phyloP scores from a whole-genome alignment of 2,329 filamentous ascomycete species.

The Herpotrichia juniperi region DNA sequence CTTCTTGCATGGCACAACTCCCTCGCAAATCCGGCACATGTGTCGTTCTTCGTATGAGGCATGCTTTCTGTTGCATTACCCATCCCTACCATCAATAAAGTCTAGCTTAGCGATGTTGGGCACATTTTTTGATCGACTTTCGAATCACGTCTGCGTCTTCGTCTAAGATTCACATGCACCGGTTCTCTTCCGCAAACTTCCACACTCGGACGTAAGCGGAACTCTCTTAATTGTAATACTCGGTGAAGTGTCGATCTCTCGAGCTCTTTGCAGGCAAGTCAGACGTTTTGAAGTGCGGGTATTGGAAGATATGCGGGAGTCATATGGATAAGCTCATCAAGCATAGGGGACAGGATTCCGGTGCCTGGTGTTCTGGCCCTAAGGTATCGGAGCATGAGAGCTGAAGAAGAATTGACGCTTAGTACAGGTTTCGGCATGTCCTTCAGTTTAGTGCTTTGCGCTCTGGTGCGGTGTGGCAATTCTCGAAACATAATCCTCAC shows the following conservation, averaged over 20 bases:
- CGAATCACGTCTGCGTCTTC: constrained; percentile 9
- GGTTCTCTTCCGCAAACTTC: constrained; percentile 7
- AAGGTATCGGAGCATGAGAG: constrained; percentile 3
- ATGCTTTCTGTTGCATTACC: neutral
- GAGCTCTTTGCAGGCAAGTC: constrained; percentile 11
- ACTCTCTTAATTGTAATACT: too few relatives aligned
- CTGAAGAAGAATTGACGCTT: constrained; percentile 1
- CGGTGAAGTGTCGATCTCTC: constrained; percentile 9
- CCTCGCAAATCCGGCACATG: constrained; percentile 3
- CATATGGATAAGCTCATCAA: constrained; percentile 5
- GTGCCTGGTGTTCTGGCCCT: neutral
- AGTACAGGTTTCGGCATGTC: neutral
- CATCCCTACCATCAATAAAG: neutral
- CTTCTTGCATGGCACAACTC: neutral
- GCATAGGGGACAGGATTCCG: neutral
- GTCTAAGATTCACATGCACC: constrained; percentile 3
- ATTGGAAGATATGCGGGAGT: constrained; percentile 5
- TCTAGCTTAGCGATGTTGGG: constrained; percentile 1
- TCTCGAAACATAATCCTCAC: neutral
- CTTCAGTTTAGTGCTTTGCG: neutral
- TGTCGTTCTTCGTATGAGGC: constrained; percentile 1
- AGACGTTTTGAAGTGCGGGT: constrained; percentile 6
- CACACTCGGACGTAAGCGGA: too few relatives aligned
- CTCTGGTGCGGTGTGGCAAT: neutral
- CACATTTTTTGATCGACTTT: neutral